A percentile compares a stretch with the other conserved stretches of the same genome.
phyloP scores from a whole-genome alignment of 2,329 filamentous ascomycete species.

The Chaetomium sp. region DNA sequence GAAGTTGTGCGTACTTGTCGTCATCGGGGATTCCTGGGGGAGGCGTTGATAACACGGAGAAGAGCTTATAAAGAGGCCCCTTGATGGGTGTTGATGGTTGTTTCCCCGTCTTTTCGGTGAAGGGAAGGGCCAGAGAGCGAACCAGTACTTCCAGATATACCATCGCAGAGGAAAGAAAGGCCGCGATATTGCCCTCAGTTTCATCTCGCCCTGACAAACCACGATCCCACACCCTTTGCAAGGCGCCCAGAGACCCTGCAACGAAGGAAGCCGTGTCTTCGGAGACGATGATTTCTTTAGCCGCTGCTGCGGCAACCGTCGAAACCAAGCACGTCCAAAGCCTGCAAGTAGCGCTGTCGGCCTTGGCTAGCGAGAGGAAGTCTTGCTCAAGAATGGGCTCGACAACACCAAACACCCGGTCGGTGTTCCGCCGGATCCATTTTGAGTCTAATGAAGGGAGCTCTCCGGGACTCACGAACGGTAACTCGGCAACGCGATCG shows the following conservation, averaged over 20 bases:
- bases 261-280: slow-evolving; percentile 76
- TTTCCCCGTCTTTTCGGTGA: slow-evolving; percentile 55
- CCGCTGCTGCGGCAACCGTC: slow-evolving; percentile 60
- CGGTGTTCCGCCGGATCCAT: slow-evolving; percentile 73
- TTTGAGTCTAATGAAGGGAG: slow-evolving; percentile 77
- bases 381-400: slow-evolving; percentile 53
- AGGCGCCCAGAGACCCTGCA: slow-evolving; percentile 60
- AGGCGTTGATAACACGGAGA: slow-evolving; percentile 51
- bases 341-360: slow-evolving; percentile 44
- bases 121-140: slow-evolving; percentile 51
- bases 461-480: slow-evolving; percentile 60
- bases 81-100: slow-evolving; percentile 41
- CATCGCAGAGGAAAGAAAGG: slow-evolving; percentile 50
- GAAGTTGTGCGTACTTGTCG: slow-evolving; percentile 38
- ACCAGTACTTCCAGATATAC: slow-evolving; percentile 45
- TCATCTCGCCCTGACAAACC: slow-evolving; percentile 39
- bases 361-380: slow-evolving; percentile 56
- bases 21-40: slow-evolving; percentile 44
- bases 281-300: slow-evolving; percentile 85
- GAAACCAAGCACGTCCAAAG: slow-evolving; percentile 58
- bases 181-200: slow-evolving; percentile 39
- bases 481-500: slow-evolving; percentile 58
- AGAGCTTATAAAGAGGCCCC: slow-evolving; percentile 60
- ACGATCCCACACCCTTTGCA: slow-evolving; percentile 63
- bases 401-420: slow-evolving; percentile 57